These are phyloP conservation scores for Lentinula lateritia DNA, from an alignment of 768 basidiomycete species.

Conservation along the genomic window DNA sequence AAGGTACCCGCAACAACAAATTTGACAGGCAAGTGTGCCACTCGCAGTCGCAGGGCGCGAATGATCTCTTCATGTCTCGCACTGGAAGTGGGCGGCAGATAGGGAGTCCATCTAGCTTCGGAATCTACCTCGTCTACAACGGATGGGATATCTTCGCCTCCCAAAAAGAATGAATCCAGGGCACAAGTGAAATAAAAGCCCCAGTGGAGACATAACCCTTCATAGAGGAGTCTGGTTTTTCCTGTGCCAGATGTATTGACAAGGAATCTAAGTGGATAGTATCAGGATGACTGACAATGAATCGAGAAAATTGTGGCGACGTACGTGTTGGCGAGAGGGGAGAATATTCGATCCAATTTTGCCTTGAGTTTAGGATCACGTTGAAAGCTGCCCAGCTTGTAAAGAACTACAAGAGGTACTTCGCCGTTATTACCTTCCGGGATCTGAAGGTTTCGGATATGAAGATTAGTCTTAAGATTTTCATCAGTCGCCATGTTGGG, in stretches of 20 bases:
- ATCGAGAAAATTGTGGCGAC: too few species aligned
- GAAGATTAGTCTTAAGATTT: too few species aligned
- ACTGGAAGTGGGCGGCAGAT: too few species aligned
- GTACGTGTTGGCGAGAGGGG: not conserved
- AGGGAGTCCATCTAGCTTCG: too few species aligned
- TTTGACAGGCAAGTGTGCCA: not conserved
- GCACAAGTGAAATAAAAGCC: slow-evolving; percentile 1
- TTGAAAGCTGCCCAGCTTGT: not conserved
- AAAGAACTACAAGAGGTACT: not conserved
- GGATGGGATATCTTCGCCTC: not conserved
- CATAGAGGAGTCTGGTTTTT: slow-evolving; percentile 4
- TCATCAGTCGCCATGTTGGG: too few species aligned
- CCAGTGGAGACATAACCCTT: slow-evolving; percentile 3
- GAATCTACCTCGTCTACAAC: too few species aligned
- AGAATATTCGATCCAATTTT: not conserved
- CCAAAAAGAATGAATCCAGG: not conserved
- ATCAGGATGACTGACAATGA: too few species aligned
- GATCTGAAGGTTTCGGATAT: too few species aligned
- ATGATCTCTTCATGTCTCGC: not conserved
- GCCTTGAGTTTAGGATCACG: not conserved
- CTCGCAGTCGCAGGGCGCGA: not conserved
- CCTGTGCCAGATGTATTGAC: slow-evolving; percentile 10
- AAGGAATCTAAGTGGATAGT: not conserved
- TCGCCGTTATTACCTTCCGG: too few species aligned
- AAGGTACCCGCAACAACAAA: slow-evolving; percentile 4